These are phyloP conservation scores for Rosa persica DNA, from an alignment of 306 rosid species.

Conservation along the genomic window DNA sequence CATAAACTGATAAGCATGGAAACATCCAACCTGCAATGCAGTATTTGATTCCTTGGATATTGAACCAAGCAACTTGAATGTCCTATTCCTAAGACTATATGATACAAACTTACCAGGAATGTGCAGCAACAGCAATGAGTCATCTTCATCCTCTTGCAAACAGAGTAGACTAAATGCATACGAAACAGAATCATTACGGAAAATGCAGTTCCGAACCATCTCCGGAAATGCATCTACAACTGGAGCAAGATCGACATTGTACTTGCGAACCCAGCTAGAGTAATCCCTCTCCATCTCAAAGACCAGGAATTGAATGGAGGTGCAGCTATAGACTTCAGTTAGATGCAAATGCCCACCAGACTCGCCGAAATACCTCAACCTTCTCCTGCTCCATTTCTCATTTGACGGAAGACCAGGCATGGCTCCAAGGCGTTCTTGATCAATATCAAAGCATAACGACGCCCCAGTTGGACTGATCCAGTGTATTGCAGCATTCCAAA, in stretches of 20 bases:
- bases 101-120: slow-evolving; percentile 27
- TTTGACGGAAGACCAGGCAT: slow-evolving; percentile 26
- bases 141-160: slow-evolving; percentile 19
- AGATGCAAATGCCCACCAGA: slow-evolving; percentile 34
- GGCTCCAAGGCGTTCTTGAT: background rate
- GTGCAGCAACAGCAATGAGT: slow-evolving; percentile 18
- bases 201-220: slow-evolving; percentile 2
- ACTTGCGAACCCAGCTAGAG: slow-evolving; percentile 36
- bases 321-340: slow-evolving; percentile 16
- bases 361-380: slow-evolving; percentile 25
- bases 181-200: background rate
- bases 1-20: slow-evolving; percentile 17
- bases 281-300: slow-evolving; percentile 31
- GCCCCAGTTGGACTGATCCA: slow-evolving; percentile 23
- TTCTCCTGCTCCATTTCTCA: slow-evolving; percentile 3
- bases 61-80: background rate
- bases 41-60: background rate
- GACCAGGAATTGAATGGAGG: slow-evolving; percentile 25
- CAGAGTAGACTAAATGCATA: slow-evolving; percentile 17
- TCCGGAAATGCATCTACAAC: slow-evolving; percentile 10
- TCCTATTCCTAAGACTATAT: slow-evolving; percentile 15
- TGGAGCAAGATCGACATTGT: slow-evolving; percentile 24
- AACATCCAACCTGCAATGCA: background rate
- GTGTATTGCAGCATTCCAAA: slow-evolving; percentile 33
- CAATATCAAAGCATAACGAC: slow-evolving; percentile 21